phyloP scores from a whole-genome alignment of 768 basidiomycete genomes.

The Lentinula edodes region DNA sequence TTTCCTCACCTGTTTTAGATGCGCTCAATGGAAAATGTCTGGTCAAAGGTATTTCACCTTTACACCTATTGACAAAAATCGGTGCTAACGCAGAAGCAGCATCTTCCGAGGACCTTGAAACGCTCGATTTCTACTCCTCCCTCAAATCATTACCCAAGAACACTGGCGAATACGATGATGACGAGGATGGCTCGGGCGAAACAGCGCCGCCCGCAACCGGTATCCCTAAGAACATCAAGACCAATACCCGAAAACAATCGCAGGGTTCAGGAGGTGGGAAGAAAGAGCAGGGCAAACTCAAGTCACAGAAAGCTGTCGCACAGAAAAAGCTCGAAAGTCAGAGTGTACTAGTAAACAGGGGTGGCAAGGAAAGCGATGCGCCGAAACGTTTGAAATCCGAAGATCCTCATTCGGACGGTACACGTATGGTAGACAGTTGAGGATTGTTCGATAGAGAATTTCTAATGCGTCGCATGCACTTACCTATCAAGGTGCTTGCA shows the following conservation, averaged over 20 bases:
- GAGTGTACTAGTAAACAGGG: neutral
- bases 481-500: too few species aligned
- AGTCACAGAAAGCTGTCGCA: conserved; percentile 43
- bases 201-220: neutral
- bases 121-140: neutral
- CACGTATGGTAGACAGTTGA: neutral
- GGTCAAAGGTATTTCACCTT: neutral
- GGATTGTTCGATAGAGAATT: neutral
- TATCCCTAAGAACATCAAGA: conserved; percentile 10
- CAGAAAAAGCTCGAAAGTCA: conserved; percentile 19
- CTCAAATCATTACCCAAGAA: conserved; percentile 3
- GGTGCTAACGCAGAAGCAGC: neutral
- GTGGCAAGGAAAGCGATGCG: conserved; percentile 6
- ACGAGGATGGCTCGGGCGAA: neutral
- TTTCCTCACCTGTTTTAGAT: neutral
- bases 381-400: neutral
- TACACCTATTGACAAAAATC: neutral
- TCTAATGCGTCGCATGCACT: neutral
- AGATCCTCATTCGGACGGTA: neutral
- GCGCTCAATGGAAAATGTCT: conserved; percentile 2
- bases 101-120: neutral
- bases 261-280: conserved; percentile 21
- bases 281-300: conserved; percentile 43
- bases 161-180: neutral
- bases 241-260: conserved; percentile 18